Percentiles rank a stretch among this genome's conserved stretches.
Conservation (phyloP, 495 filamentous ascomycete species). For the Rostrohypoxylon terebratum region DNA sequence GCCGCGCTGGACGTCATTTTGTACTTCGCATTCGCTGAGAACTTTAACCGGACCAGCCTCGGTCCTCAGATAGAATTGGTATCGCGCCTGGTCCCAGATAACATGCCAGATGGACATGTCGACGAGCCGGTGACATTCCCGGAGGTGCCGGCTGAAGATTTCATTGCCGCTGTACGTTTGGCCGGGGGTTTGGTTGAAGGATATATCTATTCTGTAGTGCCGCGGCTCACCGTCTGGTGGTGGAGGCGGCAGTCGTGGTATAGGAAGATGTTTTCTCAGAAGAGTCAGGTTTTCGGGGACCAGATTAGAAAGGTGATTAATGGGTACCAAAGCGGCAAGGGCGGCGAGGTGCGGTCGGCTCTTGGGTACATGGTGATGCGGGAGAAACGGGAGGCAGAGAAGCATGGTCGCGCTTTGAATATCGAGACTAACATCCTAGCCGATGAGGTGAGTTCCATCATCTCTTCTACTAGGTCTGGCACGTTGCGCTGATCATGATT, state of each 20-base stretch:
- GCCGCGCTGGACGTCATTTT: not conserved
- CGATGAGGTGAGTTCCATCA: not conserved
- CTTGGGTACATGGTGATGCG: not conserved
- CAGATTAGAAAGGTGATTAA: not conserved
- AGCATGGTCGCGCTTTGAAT: not conserved
- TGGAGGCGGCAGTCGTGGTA: not conserved
- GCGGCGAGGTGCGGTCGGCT: not conserved
- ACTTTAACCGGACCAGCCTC: not conserved
- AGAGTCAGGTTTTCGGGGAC: not conserved
- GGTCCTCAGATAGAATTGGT: not conserved
- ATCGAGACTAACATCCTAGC: not conserved
- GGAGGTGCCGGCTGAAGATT: not conserved
- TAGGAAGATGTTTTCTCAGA: not conserved
- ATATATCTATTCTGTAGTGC: not conserved
- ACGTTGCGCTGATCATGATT: not conserved
- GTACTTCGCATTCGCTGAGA: not conserved
- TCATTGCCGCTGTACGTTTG: not conserved
- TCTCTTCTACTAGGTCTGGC: not conserved
- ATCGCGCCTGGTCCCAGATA: not conserved
- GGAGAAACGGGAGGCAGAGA: not conserved
- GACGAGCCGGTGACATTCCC: not conserved
- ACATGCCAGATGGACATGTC: not conserved
- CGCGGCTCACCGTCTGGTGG: not conserved
- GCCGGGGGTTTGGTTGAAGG: not conserved
- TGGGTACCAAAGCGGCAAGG: not conserved